Conservation (phyloP, 2,329 filamentous ascomycete genomes). For the Ascochyta pisi region DNA sequence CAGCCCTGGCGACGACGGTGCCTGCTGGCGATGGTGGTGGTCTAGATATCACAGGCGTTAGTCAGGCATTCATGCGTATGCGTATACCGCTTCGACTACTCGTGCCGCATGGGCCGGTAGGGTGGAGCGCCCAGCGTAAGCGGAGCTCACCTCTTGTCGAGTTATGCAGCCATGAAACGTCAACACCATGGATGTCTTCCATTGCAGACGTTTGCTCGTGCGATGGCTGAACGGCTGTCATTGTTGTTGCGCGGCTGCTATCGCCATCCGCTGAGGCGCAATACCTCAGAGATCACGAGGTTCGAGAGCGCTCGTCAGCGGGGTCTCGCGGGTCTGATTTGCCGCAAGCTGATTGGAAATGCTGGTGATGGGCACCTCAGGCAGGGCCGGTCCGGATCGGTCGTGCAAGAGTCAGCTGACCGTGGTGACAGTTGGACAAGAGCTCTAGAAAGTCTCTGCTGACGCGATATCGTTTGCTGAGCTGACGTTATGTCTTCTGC, state of each 20-base stretch:
- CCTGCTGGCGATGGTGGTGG: slow-evolving; percentile 47
- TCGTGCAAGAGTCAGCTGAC: slow-evolving; percentile 16
- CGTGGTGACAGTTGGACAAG: slow-evolving; percentile 1
- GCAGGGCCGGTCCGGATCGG: slow-evolving; percentile 12
- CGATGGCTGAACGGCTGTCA: slow-evolving; percentile 32
- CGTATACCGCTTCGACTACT: slow-evolving; percentile 6
- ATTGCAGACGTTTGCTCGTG: slow-evolving; percentile 55
- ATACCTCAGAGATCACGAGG: slow-evolving; percentile 11
- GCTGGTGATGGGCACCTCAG: slow-evolving; percentile 7
- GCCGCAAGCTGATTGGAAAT: slow-evolving; percentile 35
- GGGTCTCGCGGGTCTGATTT: slow-evolving; percentile 33
- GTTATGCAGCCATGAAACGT: slow-evolving; percentile 91
- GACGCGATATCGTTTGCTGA: slow-evolving; percentile 19
- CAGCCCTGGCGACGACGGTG: slow-evolving; percentile 45
- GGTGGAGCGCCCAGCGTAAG: slow-evolving; percentile 32
- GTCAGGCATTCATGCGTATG: slow-evolving; percentile 23
- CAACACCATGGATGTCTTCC: slow-evolving; percentile 82
- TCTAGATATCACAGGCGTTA: slow-evolving; percentile 31
- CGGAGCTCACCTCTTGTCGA: slow-evolving; percentile 74
- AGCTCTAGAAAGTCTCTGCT: slow-evolving; percentile 14
- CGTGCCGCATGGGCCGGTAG: slow-evolving; percentile 26
- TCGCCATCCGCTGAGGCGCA: slow-evolving; percentile 36
- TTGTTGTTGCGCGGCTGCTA: slow-evolving; percentile 22
- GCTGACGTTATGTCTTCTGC: slow-evolving; percentile 15
- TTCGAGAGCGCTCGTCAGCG: slow-evolving; percentile 36